A percentile compares a stretch with the other conserved stretches of the same genome.
These are phyloP conservation scores for Candida sp. DNA, from an alignment of 1,139 yeast genomes.

Conservation along the genomic window DNA sequence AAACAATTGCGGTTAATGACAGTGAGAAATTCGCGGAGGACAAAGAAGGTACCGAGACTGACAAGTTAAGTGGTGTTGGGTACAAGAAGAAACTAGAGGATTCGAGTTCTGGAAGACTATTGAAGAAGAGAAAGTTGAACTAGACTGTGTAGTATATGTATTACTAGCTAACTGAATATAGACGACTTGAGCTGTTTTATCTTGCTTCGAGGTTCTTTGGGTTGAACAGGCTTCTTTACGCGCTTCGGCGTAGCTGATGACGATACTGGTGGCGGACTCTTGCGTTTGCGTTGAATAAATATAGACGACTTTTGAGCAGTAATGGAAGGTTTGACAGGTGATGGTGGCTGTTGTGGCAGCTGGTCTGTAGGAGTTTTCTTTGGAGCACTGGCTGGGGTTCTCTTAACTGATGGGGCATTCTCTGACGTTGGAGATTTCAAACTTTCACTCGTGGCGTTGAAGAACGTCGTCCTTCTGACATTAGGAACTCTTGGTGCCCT, in stretches of 20 bases:
- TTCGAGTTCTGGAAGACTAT: constrained; percentile 28
- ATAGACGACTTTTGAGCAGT: constrained; percentile 9
- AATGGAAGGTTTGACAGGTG: background rate
- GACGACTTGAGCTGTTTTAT: constrained; percentile 34
- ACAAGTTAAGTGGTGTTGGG: constrained; percentile 25
- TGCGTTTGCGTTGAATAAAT: constrained; percentile 7
- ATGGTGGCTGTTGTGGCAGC: background rate
- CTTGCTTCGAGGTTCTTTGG: constrained; percentile 17
- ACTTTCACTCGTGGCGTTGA: constrained; percentile 6
- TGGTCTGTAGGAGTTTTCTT: background rate
- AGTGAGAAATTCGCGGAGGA: constrained; percentile 15
- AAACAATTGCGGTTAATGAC: constrained; percentile 56
- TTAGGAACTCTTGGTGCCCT: constrained; percentile 10
- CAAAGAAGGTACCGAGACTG: constrained; percentile 26
- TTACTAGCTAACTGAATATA: constrained; percentile 25
- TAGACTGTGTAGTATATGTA: constrained; percentile 7
- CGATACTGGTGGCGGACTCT: background rate
- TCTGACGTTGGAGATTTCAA: background rate
- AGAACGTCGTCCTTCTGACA: constrained; percentile 13
- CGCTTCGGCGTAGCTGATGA: constrained; percentile 4
- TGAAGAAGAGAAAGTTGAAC: constrained; percentile 22
- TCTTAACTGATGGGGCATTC: background rate
- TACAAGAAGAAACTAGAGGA: constrained; percentile 31
- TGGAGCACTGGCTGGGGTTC: background rate
- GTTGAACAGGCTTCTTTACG: constrained; percentile 7